Base-by-base conservation (phyloP, 192 early-diverging fungal genomes). In the Powellomyces hirtus region DNA sequence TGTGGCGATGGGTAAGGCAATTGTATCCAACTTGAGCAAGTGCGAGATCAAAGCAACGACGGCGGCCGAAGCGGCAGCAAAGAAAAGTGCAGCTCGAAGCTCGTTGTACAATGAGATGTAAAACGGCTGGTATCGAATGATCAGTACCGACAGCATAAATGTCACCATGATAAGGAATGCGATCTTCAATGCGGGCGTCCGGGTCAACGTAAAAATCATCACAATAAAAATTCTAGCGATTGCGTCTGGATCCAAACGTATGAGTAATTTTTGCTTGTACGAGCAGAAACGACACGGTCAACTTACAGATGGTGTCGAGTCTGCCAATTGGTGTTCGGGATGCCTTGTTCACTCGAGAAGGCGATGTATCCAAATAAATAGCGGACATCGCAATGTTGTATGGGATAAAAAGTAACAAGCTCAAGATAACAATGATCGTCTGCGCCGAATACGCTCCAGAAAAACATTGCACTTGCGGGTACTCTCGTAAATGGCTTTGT, bases 321-420 rank as follows among this genome's bases (percentile, higher is more conserved):
- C 65, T 72, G 16, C 62, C 61, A 4, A 72, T 64, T 13, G 70
- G 61, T 33, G 18, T 31, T 42, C 70, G 30, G 4, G 70, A 33
- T 6, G 37, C 35, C 24, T 34, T 24, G 29, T 29, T 52, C 0
- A 6, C 35, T n/a, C 34, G n/a, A 6, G 2, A 33, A 4, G 70
- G 70, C 16, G 35, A 34, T 37, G 33, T 64, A 11, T 65, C 62
- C 10, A 72, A 8, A 35, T 72, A 72, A 22, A 72, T 58, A 22
- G 38, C 22, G 8, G 70, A 64, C 70, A 72, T 72, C 27, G 34
- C 38, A 24, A 72, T 34, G 16, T 45, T 64, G 45, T 55, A 72
- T 2, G 70, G 62, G 0, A 72, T 29, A 29, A 64, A 72, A 24
- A 72, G 20, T 8, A 62, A 18, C 30, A 72, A 22, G 22, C 24